Base-by-base conservation (phyloP, 2,329 filamentous ascomycete genomes). In the Tympanopsis confertula region DNA sequence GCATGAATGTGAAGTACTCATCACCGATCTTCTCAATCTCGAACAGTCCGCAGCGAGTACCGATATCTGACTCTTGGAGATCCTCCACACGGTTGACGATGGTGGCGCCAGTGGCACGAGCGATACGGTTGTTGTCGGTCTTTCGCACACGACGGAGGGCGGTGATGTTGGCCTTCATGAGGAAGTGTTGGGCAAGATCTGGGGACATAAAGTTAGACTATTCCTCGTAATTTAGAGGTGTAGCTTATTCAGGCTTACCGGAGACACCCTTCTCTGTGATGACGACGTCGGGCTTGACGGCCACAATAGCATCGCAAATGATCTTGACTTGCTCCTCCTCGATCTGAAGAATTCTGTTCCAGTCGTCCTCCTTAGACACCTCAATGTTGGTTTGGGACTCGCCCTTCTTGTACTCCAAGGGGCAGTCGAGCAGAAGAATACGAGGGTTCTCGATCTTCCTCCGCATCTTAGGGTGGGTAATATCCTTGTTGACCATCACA, bases 401-500 rank as follows among this genome's bases (percentile, higher is more conserved):
- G 58, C 91, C 91, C 77, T 98, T 98, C 74, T 98, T 98, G 72
- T 98, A 98, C 68, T 98, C 91, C 42, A 98, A 68, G 30, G 91
- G 80, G 68, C 91, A 98, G 62, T 98, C 91, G 40, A 98, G 74
- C 44, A 98, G 74, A 42, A 98, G 67, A 45, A 98, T 89, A 49
- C 89, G 77, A 33, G 91, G 91, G 66, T 96, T 96, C 65, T 94
- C 88, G 63, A 98, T 98, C 63, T 78, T 78, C 63, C 91, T 77
- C 61, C 91, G 82, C 91, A 98, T 98, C 73, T 95, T 96, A 46
- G 91, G 91, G 64, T 98, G 91, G 54, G 91, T 98, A 58, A 98
- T 98, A 65, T 98, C 91, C 71, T 98, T 98, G 76, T 98, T 98
- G 56, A 98, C 74, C 91, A 98, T 98, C 46, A 98, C 86, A 51